Base-by-base conservation (phyloP, 2,329 filamentous ascomycete genomes). In the Cercospora citrullina region DNA sequence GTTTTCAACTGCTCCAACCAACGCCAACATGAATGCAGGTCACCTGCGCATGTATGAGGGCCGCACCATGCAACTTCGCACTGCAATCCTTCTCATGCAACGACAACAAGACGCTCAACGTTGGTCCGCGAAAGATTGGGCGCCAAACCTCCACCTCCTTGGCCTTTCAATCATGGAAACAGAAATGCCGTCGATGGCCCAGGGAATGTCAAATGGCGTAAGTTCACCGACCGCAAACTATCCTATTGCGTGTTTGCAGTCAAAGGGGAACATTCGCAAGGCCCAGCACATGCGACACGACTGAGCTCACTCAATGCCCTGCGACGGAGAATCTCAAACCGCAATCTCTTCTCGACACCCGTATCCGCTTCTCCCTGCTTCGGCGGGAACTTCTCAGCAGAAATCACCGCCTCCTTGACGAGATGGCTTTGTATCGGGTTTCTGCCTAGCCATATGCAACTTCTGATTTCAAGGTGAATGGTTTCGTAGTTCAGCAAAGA, bases 401-500 rank as follows among this genome's bases (percentile, higher is more conserved):
- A 18, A 12, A 31, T 8, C 18, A 64, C 45, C 9, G 62, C 51
- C 31, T 64, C 62, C 28, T 59, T 58, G 5, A 64, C 23, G 18
- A 64, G 48, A 39, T 53, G 62, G 21, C 48, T 42, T 36, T 64
- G 62, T 58, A 16, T 58, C 33, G 31, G 62, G 33, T 58, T 64
- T 51, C 14, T 57, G 18, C 48, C 31, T 14, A 55, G 9, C 48
- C 48, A 42, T 30, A 58, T 58, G 21, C 26, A 36, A 45, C 51
- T 64, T 45, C 51, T 64, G 62, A 57, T 57, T 12, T 64, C 51
- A 6, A 64, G 28, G 55, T 58, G 65, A 5, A 64, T 33, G 21
- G 28, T 60, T 14, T 39, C 18, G 39, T 31, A 33, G n/a, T 61
- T 64, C 10, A 64, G 61, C 26, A 26, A 9, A n/a, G 28, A 48